Evolutionary conservation across 805 yeast species (phyloP), one percentile per base, ranked within the genome.

Genomic region (Ogataea nonfermentans): DNA sequence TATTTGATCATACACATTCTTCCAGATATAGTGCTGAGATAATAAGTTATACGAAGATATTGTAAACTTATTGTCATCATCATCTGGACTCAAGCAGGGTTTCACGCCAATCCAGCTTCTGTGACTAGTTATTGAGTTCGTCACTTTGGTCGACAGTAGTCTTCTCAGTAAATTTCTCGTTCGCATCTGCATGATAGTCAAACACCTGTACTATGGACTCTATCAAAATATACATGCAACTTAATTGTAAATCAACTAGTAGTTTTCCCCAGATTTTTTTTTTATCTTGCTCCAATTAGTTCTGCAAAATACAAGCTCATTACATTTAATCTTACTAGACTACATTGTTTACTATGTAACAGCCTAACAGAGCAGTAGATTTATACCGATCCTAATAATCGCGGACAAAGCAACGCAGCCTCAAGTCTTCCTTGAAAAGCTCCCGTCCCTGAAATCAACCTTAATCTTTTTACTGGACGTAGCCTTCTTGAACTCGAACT

Each of bases 401-500:
- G 25, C 20, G 16, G 4, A 10, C 3, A 15, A 27, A 19, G 8
- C 22, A 11, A 14, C 27, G n/a, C 20, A 26, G n/a, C 15, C 4
- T 47, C 39, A 59, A 3, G 62, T 56, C 48, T 59, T 61, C 35
- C 62, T 51, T 2, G 61, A 56, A 36, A 41, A 48, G 8, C 55
- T 46, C 15, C 52, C 55, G 26, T 49, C 55, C 20, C 60, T 54
- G 32, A 56, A 57, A 40, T 60, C 64, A 20, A 51, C 61, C 33
- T 55, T 54, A 27, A 50, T 44, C 23, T 56, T 49, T 35, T 55
- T 57, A 11, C 48, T 45, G 28, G 30, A 35, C 0, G 39, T 30
- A 9, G 60, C 53, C 52, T 76, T 79, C 55, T 76, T 78, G 56
- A 89, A 77, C 54, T 80, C 86, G 55, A 91, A 82, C 59, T 81